Conservation (phyloP, 179 eudicot species). For the Drosera spatulata region DNA sequence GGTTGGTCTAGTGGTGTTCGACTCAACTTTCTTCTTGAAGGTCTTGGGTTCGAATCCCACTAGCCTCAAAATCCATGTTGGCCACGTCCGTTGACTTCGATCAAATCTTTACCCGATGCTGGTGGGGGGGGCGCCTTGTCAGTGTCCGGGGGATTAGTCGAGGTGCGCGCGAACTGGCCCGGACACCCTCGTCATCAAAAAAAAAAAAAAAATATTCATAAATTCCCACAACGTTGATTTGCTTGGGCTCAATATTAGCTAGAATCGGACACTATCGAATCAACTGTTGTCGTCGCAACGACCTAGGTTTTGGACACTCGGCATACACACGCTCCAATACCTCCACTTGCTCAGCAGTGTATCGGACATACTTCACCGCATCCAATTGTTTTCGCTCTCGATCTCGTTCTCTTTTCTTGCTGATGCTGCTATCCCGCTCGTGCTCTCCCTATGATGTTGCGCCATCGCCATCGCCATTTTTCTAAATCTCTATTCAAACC, state of each 20-base stretch:
- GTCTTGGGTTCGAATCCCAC: too few relatives aligned
- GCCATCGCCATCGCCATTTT: slow-evolving; percentile 16
- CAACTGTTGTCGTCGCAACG: slow-evolving; percentile 40
- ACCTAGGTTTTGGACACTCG: slow-evolving; percentile 53
- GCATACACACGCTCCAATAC: slow-evolving; percentile 28
- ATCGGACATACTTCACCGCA: slow-evolving; percentile 22
- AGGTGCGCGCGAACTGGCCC: too few relatives aligned
- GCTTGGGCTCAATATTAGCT: slow-evolving; percentile 42
- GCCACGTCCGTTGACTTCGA: too few relatives aligned
- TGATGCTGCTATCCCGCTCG: slow-evolving; percentile 23
- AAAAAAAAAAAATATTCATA: too few relatives aligned
- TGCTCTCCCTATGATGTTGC: slow-evolving; percentile 10
- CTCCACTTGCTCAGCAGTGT: slow-evolving; percentile 30
- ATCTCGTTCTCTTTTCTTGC: slow-evolving; percentile 12
- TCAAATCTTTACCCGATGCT: too few relatives aligned
- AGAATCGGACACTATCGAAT: slow-evolving; percentile 47
- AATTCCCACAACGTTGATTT: slow-evolving; percentile 27
- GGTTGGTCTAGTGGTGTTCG: too few relatives aligned
- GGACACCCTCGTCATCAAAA: too few relatives aligned
- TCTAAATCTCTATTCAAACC: too few relatives aligned
- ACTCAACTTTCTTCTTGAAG: too few relatives aligned
- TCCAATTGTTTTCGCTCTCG: background rate
- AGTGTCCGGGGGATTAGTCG: too few relatives aligned
- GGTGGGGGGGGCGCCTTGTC: too few relatives aligned
- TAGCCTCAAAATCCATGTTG: too few relatives aligned